Evolutionary conservation across 495 filamentous ascomycete genomes (phyloP).

Genomic region (Podospora australis): DNA sequence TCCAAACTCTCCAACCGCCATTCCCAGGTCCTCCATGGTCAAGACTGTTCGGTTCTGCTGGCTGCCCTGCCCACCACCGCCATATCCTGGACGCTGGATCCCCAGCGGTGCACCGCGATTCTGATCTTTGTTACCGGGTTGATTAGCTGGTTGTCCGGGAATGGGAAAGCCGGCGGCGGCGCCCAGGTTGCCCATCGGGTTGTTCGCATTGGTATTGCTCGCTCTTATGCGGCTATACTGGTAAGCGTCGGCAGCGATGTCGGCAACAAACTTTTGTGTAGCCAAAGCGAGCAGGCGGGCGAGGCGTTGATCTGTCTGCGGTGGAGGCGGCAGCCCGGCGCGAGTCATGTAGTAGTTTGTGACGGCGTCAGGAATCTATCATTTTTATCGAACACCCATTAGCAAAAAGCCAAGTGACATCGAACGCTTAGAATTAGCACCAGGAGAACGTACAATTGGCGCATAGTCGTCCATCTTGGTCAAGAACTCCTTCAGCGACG

Average conservation of each 20-base stretch:
- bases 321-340: slow-evolving; percentile 84
- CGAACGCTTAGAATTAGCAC: not conserved
- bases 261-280: slow-evolving; percentile 95
- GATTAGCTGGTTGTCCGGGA: slow-evolving; percentile 50
- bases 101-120: slow-evolving; percentile 64
- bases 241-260: slow-evolving; percentile 95
- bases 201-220: slow-evolving; percentile 78
- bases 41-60: slow-evolving; percentile 88
- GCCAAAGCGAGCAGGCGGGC: slow-evolving; percentile 90
- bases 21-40: slow-evolving; percentile 98
- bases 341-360: slow-evolving; percentile 97
- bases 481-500: slow-evolving; percentile 82
- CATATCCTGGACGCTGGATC: slow-evolving; percentile 85
- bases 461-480: slow-evolving; percentile 98
- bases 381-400: not conserved
- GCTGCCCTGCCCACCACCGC: slow-evolving; percentile 84
- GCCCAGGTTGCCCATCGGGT: slow-evolving; percentile 80
- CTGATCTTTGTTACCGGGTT: slow-evolving; percentile 51
- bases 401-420: not conserved
- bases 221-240: slow-evolving; percentile 93
- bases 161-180: slow-evolving; percentile 67
- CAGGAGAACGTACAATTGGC: slow-evolving; percentile 65
- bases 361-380: slow-evolving; percentile 97
- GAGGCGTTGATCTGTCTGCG: slow-evolving; percentile 77
- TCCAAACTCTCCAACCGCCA: slow-evolving; percentile 95